Percentiles rank a stretch among this genome's conserved stretches.
Conservation (phyloP, 2,329 filamentous ascomycete genomes). For the Paradendryphiella salina region DNA sequence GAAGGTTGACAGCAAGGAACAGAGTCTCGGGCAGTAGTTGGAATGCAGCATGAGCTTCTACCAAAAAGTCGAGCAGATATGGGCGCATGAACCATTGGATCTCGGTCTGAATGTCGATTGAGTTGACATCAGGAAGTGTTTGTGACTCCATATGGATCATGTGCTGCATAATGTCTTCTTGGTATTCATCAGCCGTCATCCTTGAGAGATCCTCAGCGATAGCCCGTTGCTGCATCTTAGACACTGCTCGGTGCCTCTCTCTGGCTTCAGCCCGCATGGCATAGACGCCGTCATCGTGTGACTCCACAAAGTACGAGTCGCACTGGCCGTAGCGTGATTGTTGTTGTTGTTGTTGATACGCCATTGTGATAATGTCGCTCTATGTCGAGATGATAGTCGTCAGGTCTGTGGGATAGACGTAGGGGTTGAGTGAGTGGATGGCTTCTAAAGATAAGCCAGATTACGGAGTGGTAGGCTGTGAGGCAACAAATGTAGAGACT, state of each 20-base stretch:
- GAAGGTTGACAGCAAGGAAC: constrained; percentile 92
- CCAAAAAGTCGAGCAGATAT: constrained; percentile 95
- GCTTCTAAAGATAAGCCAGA: constrained; percentile 45
- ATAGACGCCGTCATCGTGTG: constrained; percentile 58
- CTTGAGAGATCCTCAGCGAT: constrained; percentile 88
- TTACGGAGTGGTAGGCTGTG: constrained; percentile 58
- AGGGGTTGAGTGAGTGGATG: constrained; percentile 48
- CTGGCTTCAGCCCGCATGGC: constrained; percentile 66
- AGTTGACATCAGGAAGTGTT: constrained; percentile 92
- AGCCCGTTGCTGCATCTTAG: constrained; percentile 80
- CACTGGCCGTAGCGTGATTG: constrained; percentile 64
- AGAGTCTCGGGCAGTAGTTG: constrained; percentile 91
- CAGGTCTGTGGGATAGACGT: constrained; percentile 50
- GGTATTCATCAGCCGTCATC: constrained; percentile 83
- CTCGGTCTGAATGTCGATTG: constrained; percentile 98
- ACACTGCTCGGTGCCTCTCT: constrained; percentile 76
- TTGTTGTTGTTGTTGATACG: constrained; percentile 56
- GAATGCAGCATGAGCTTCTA: constrained; percentile 95
- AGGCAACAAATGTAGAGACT: constrained; percentile 55
- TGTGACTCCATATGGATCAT: constrained; percentile 96
- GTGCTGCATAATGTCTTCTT: constrained; percentile 91
- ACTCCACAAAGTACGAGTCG: constrained; percentile 70
- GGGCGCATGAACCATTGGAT: constrained; percentile 99
- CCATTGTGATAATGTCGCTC: constrained; percentile 55
- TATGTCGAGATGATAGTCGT: constrained; percentile 52